phyloP scores from a whole-genome alignment of 192 early-diverging fungal genomes.

The Rhizoclosmatium globosum region DNA sequence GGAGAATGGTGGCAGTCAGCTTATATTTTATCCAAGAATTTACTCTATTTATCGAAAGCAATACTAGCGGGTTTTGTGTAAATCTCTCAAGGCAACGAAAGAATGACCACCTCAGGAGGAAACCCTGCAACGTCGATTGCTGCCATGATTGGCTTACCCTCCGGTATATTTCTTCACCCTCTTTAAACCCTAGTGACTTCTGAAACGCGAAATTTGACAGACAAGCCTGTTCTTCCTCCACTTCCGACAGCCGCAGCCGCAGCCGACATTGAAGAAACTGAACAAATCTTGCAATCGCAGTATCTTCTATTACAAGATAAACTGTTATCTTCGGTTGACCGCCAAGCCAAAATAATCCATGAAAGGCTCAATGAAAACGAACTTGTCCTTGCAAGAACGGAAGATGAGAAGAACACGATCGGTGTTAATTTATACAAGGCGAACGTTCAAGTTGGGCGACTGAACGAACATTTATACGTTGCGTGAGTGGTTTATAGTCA shows the following conservation, averaged over 20 bases:
- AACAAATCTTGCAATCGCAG: conserved; percentile 54
- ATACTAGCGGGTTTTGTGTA: too few species aligned
- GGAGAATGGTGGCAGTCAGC: too few species aligned
- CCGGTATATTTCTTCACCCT: neutral
- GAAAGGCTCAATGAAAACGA: conserved; percentile 52
- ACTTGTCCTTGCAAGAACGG: conserved; percentile 39
- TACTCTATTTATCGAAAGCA: too few species aligned
- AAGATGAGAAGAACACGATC: conserved; percentile 53
- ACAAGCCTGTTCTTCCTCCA: conserved; percentile 2
- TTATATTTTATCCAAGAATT: too few species aligned
- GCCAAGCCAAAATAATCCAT: conserved; percentile 52
- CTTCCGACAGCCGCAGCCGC: neutral
- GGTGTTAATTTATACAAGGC: conserved; percentile 56
- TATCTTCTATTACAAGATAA: conserved; percentile 51
- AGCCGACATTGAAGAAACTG: conserved; percentile 16
- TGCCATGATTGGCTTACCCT: neutral
- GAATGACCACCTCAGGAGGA: neutral
- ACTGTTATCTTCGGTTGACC: conserved; percentile 54
- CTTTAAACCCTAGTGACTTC: neutral
- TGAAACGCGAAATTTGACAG: neutral
- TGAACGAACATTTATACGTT: conserved; percentile 50
- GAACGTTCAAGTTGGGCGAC: conserved; percentile 51
- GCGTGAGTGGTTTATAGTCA: conserved; percentile 42
- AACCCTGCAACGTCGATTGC: conserved; percentile 6
- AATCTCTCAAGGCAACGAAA: too few species aligned